Conservation (phyloP, 164 flowering plant species). For the Vitis rupestris region DNA sequence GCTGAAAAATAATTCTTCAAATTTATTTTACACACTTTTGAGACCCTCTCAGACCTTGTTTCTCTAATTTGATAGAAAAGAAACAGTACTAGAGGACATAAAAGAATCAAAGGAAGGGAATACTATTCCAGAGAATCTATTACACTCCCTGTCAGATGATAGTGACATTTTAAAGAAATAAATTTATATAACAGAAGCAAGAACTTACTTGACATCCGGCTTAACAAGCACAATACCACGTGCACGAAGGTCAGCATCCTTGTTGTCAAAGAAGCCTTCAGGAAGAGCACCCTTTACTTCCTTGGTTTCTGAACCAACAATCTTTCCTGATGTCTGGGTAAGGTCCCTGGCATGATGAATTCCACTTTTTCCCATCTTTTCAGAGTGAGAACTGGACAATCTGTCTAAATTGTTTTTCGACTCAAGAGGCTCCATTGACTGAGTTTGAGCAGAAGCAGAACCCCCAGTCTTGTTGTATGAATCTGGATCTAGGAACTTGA, state of each 20-base stretch:
- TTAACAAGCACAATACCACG: constrained; percentile 88
- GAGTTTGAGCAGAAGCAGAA: constrained; percentile 24
- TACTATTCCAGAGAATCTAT: too few species aligned
- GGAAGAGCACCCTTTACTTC: constrained; percentile 73
- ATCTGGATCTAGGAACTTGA: constrained; percentile 8
- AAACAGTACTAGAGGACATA: too few species aligned
- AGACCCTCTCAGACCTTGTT: too few species aligned
- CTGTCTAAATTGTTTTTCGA: constrained; percentile 20
- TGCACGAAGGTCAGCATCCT: constrained; percentile 92
- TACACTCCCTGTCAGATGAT: too few species aligned
- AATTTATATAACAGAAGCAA: not conserved
- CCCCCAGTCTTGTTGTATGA: constrained; percentile 6
- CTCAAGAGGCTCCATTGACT: constrained; percentile 1
- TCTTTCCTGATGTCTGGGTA: constrained; percentile 13
- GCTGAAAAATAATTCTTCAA: too few species aligned
- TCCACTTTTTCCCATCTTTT: constrained; percentile 13
- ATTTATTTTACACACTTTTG: too few species aligned
- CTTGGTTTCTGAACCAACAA: constrained; percentile 41
- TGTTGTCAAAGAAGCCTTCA: constrained; percentile 91
- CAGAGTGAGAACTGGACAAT: constrained; percentile 11
- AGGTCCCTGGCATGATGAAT: constrained; percentile 22
- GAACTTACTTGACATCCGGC: constrained; percentile 78
- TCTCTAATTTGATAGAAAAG: too few species aligned
- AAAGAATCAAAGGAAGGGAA: too few species aligned
- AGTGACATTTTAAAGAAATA: too few species aligned